Evolutionary conservation across 176 grass and related monocot species (phyloP), one percentile per base, ranked within the genome.

Genomic region (Panicum miliaceum): DNA sequence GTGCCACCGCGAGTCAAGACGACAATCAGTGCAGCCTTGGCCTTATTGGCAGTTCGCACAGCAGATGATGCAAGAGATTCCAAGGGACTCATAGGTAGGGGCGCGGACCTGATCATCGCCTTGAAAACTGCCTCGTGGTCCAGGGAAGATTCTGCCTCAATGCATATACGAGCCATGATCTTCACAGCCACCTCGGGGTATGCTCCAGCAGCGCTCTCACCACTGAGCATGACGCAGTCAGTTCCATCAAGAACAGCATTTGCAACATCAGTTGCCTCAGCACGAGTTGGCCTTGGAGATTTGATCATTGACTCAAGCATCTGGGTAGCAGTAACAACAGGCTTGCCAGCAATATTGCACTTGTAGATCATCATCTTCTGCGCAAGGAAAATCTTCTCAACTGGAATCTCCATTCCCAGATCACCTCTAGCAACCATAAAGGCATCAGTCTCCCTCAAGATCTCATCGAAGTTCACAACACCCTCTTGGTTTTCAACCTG

Each of bases 331-430:
- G 92, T 97, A 32, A 97, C 94, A 22, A 97, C 94, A 45, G 94
- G 88, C 53, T 97, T 97, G 63, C 94, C 94, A 20, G 83, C 94
- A 48, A 97, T 82, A 70, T 94, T 97, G 73, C 94, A 97, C 77
- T 97, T 97, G 83, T 94, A 97, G 1, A 97, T 97, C 94, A 97
- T 97, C 94, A 97, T 97, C 58, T 97, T 97, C 50, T 94, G 94
- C 0, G 94, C 94, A 75, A 94, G 90, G 88, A 97, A 97, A 53
- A 97, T 97, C 89, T 97, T 97, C 75, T 94, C 94, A 8, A 97
- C 92, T 48, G 92, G 92, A 71, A 97, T 97, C 86, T 97, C 94
- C 94, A 94, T 97, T 74, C 94, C 94, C 62, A 97, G 90, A 85
- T 97, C 94, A 84, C 94, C 94, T 41, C 94, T 79, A 10, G 92